These are phyloP conservation scores for Leccinum pellstonianum DNA, from an alignment of 768 basidiomycete genomes.

Conservation along the genomic window DNA sequence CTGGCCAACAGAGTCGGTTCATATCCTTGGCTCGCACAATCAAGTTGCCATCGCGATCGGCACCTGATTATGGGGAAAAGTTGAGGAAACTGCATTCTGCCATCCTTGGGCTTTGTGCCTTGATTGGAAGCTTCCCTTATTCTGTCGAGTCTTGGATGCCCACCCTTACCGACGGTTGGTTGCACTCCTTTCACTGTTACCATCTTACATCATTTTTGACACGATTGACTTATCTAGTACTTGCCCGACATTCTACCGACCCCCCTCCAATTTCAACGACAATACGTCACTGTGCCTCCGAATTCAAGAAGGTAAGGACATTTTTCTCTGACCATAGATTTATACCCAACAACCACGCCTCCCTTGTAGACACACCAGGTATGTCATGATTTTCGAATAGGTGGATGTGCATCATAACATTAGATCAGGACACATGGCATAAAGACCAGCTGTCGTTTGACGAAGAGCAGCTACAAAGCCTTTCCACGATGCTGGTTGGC, in stretches of 20 bases:
- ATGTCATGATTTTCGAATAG: slow-evolving; percentile 15
- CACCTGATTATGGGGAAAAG: slow-evolving; percentile 69
- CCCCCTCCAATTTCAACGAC: slow-evolving; percentile 90
- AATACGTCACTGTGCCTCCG: slow-evolving; percentile 80
- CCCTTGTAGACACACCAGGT: slow-evolving; percentile 59
- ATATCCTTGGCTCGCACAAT: slow-evolving; percentile 57
- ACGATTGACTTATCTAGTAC: slow-evolving; percentile 43
- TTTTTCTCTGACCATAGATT: slow-evolving; percentile 9
- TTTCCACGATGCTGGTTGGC: slow-evolving; percentile 86
- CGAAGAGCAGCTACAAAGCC: slow-evolving; percentile 84
- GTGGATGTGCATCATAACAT: slow-evolving; percentile 7
- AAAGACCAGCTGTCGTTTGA: slow-evolving; percentile 84
- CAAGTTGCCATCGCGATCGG: slow-evolving; percentile 64
- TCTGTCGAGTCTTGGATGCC: slow-evolving; percentile 95
- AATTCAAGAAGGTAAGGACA: slow-evolving; percentile 76
- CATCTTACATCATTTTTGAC: background rate
- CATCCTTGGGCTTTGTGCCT: slow-evolving; percentile 89
- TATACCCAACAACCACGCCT: slow-evolving; percentile 1
- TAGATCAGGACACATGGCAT: slow-evolving; percentile 80
- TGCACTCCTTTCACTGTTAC: background rate
- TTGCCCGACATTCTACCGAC: slow-evolving; percentile 77
- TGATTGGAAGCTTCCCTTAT: slow-evolving; percentile 94
- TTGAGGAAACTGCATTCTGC: slow-evolving; percentile 81
- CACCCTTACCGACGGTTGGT: slow-evolving; percentile 68
- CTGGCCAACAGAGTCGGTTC: slow-evolving; percentile 69